phyloP scores from a whole-genome alignment of 2,329 filamentous ascomycete species.

The Colletotrichum liaoningense region DNA sequence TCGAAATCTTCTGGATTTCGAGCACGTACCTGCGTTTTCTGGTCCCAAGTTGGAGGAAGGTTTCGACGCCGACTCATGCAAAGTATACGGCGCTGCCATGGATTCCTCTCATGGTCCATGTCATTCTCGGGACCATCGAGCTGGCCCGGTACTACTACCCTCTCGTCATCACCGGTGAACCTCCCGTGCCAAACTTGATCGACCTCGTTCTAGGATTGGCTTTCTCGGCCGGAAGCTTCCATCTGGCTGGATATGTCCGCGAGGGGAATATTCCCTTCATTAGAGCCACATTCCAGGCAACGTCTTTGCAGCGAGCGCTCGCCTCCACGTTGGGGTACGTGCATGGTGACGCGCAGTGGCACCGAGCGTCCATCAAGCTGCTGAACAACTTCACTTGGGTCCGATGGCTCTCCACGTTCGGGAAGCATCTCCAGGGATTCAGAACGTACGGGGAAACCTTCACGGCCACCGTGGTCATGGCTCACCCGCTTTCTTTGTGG shows the following conservation, averaged over 20 bases:
- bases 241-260: background rate
- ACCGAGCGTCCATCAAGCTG: constrained; percentile 20
- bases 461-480: constrained; percentile 3
- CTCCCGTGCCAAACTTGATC: background rate
- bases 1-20: constrained; percentile 17
- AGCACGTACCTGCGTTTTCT: background rate
- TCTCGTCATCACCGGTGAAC: background rate
- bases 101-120: constrained; percentile 5
- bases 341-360: constrained; percentile 22
- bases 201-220: constrained; percentile 2
- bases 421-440: constrained; percentile 11
- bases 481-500: constrained; percentile 22
- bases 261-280: constrained; percentile 8
- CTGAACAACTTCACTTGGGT: constrained; percentile 19
- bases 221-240: background rate
- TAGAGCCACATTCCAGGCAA: constrained; percentile 10
- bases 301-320: constrained; percentile 8
- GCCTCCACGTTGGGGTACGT: constrained; percentile 16
- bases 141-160: constrained; percentile 10
- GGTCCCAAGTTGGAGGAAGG: background rate
- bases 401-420: constrained; percentile 3
- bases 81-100: constrained; percentile 8
- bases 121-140: background rate
- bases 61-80: background rate
- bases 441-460: constrained; percentile 8